phyloP scores from a whole-genome alignment of 2,329 filamentous ascomycete species.

The Penicillium sclerotiorum region DNA sequence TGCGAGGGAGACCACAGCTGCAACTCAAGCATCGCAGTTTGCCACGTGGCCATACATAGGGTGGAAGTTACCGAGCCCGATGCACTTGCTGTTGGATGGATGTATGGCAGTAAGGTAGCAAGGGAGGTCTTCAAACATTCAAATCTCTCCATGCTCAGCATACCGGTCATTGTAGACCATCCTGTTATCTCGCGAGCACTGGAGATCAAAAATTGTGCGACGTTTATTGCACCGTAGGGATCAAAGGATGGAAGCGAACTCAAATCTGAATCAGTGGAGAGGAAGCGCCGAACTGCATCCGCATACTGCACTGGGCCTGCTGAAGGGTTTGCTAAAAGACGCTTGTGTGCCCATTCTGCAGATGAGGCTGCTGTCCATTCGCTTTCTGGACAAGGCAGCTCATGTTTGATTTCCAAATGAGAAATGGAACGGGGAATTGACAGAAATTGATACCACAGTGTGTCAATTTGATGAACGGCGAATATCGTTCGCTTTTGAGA shows the following conservation, averaged over 20 bases:
- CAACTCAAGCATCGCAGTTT: constrained; percentile 48
- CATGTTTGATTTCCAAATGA: constrained; percentile 50
- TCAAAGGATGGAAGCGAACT: constrained; percentile 39
- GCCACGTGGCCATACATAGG: constrained; percentile 43
- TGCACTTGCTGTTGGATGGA: constrained; percentile 16
- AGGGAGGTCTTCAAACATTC: constrained; percentile 41
- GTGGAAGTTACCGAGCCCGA: constrained; percentile 2
- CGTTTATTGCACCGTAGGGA: constrained; percentile 47
- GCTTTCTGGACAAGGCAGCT: constrained; percentile 44
- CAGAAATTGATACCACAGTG: constrained; percentile 49
- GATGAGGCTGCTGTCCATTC: constrained; percentile 44
- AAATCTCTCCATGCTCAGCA: constrained; percentile 45
- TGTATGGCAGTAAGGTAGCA: constrained; percentile 34
- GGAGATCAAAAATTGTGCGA: constrained; percentile 46
- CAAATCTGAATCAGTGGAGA: constrained; percentile 35
- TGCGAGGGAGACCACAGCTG: constrained; percentile 48
- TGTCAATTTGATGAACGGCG: constrained; percentile 48
- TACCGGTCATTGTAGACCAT: constrained; percentile 49
- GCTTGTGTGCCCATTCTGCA: constrained; percentile 31
- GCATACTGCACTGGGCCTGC: constrained; percentile 35
- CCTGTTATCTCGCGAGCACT: constrained; percentile 47
- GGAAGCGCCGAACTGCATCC: constrained; percentile 42
- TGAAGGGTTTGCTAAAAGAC: constrained; percentile 24
- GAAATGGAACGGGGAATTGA: constrained; percentile 31
- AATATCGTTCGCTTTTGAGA: constrained; percentile 48